Evolutionary conservation across 441 rosid species (phyloP).

Genomic region (Iberis amara): DNA sequence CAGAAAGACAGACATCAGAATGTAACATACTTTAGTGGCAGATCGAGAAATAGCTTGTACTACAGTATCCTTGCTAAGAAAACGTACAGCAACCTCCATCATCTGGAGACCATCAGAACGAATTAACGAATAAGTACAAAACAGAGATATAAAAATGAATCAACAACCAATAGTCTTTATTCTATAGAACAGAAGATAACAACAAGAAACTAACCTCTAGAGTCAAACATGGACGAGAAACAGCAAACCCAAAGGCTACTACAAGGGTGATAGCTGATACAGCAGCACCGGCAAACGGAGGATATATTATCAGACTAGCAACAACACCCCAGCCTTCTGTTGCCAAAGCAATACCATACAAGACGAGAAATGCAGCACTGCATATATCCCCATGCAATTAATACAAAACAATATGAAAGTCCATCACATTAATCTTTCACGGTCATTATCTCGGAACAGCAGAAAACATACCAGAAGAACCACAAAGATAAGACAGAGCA

Average conservation of each 20-base stretch:
- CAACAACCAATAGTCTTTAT: slow-evolving; percentile 4
- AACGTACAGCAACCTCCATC: slow-evolving; percentile 99
- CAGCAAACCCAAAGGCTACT: slow-evolving; percentile 98
- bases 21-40: slow-evolving; percentile 82
- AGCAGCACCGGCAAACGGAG: slow-evolving; percentile 99
- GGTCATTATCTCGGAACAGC: slow-evolving; percentile 20
- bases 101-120: slow-evolving; percentile 50
- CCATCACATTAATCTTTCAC: slow-evolving; percentile 11
- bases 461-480: slow-evolving; percentile 14
- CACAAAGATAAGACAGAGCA: slow-evolving; percentile 8
- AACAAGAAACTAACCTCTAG: slow-evolving; percentile 55
- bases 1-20: slow-evolving; percentile 15
- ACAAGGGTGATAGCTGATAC: slow-evolving; percentile 98
- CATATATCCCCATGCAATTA: slow-evolving; percentile 15
- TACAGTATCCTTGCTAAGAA: slow-evolving; percentile 94
- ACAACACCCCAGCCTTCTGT: slow-evolving; percentile 99
- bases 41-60: slow-evolving; percentile 98
- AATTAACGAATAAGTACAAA: slow-evolving; percentile 15
- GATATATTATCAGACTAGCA: slow-evolving; percentile 96
- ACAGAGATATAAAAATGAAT: slow-evolving; percentile 4
- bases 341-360: slow-evolving; percentile 98
- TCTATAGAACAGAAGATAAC: slow-evolving; percentile 14
- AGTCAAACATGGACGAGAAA: slow-evolving; percentile 98
- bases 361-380: slow-evolving; percentile 96
- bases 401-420: slow-evolving; percentile 18